A percentile compares a stretch with the other conserved stretches of the same genome.
Conservation (phyloP, 2,329 filamentous ascomycete species). For the Epichloe brachyelytri region DNA sequence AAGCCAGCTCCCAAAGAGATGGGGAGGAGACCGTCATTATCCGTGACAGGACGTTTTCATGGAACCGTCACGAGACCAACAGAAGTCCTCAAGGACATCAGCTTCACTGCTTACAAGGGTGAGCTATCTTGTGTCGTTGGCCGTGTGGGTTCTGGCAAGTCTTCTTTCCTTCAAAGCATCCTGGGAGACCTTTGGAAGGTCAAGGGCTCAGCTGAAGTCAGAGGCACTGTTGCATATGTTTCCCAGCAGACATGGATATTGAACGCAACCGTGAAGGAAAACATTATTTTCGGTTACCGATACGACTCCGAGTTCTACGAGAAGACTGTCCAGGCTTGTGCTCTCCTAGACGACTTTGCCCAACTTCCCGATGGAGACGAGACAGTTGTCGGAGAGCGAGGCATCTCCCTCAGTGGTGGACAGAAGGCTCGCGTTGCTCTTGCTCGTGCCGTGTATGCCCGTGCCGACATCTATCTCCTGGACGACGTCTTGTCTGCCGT, state of each 20-base stretch:
- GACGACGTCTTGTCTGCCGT: conserved; percentile 94
- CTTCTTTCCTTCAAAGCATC: conserved; percentile 76
- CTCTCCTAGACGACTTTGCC: conserved; percentile 78
- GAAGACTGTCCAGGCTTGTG: conserved; percentile 81
- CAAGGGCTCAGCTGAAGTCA: conserved; percentile 68
- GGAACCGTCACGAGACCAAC: conserved; percentile 70
- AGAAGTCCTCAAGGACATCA: conserved; percentile 68
- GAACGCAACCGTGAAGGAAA: conserved; percentile 94
- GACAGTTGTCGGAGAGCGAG: conserved; percentile 91
- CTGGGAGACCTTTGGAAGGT: conserved; percentile 88
- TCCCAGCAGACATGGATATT: conserved; percentile 92
- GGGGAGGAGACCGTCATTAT: conserved; percentile 83
- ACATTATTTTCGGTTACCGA: conserved; percentile 90
- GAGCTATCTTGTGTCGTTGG: conserved; percentile 89
- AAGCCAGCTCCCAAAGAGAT: conserved; percentile 57
- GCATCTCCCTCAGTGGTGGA: conserved; percentile 89
- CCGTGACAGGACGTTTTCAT: conserved; percentile 79
- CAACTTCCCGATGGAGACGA: conserved; percentile 91
- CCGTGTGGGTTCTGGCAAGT: conserved; percentile 89
- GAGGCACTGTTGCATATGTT: conserved; percentile 79
- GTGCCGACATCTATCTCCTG: conserved; percentile 90
- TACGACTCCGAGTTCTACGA: conserved; percentile 94
- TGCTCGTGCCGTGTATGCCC: conserved; percentile 86
- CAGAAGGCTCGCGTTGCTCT: conserved; percentile 91
- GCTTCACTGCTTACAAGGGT: conserved; percentile 81